These are phyloP conservation scores for Hypsizygus ulmarius DNA, from an alignment of 1,284 basidiomycete genomes.

Conservation along the genomic window DNA sequence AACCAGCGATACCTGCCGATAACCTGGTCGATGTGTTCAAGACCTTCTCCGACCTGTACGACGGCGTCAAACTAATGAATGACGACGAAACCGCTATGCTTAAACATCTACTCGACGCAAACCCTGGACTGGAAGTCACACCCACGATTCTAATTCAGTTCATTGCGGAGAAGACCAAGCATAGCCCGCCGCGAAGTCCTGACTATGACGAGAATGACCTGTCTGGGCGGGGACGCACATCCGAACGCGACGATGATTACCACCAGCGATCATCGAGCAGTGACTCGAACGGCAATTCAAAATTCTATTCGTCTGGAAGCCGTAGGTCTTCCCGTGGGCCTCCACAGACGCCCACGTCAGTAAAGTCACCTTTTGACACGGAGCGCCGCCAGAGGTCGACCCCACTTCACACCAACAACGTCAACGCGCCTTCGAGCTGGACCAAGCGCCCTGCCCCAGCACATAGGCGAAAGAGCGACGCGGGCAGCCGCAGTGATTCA, in stretches of 20 bases:
- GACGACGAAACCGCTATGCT: conserved; percentile 58
- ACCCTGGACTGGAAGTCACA: conserved; percentile 66
- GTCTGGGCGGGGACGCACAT: conserved; percentile 33
- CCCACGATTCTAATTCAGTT: conserved; percentile 63
- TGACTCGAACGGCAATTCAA: conserved; percentile 46
- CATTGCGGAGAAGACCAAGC: conserved; percentile 59
- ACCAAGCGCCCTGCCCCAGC: conserved; percentile 60
- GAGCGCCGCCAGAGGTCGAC: conserved; percentile 62
- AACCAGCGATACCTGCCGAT: conserved; percentile 62
- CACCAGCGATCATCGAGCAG: conserved; percentile 54
- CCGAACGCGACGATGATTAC: conserved; percentile 27
- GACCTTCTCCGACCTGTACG: conserved; percentile 55
- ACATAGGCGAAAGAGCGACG: conserved; percentile 63
- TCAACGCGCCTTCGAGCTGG: conserved; percentile 72
- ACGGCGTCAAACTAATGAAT: conserved; percentile 56
- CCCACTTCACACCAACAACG: conserved; percentile 44
- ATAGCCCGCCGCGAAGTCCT: conserved; percentile 42
- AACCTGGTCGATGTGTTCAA: conserved; percentile 66
- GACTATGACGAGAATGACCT: conserved; percentile 28
- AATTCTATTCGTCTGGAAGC: conserved; percentile 27
- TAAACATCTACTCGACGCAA: conserved; percentile 49
- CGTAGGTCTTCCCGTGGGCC: conserved; percentile 38
- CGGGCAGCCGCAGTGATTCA: conserved; percentile 64
- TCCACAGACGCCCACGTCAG: conserved; percentile 45
- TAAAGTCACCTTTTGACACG: conserved; percentile 59